Percentiles rank a stretch among this genome's conserved stretches.
phyloP scores from a whole-genome alignment of 768 basidiomycete species.

The Leccinum incarnatum region DNA sequence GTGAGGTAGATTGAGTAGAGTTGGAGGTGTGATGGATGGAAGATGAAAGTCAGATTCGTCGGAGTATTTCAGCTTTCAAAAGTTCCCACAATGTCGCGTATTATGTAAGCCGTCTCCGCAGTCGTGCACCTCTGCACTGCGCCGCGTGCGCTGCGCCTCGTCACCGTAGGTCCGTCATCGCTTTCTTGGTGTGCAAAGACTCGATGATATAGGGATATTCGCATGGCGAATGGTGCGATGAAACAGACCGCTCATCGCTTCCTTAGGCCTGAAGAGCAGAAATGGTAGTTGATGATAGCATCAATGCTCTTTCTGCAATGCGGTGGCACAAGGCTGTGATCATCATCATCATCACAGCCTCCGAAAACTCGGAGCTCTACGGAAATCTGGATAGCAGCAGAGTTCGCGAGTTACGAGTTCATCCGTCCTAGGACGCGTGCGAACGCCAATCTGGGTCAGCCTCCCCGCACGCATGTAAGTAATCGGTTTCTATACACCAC shows the following conservation, averaged over 20 bases:
- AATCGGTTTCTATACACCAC: not conserved
- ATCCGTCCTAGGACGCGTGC: not conserved
- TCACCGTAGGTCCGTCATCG: no score
- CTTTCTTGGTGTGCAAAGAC: no score
- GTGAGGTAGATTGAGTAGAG: constrained; percentile 23
- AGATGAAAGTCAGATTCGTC: constrained; percentile 22
- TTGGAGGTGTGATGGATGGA: constrained; percentile 15
- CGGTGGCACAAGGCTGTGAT: not conserved
- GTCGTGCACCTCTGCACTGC: not conserved
- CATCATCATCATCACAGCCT: not conserved
- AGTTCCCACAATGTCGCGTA: constrained; percentile 9
- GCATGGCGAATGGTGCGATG: no score
- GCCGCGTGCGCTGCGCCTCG: no score
- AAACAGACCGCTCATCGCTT: no score
- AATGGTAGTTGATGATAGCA: no score
- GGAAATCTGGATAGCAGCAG: no score
- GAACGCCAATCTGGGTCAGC: constrained; percentile 4
- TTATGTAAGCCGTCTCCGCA: not conserved
- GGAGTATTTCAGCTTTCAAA: constrained; percentile 28
- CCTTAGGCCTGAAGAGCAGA: no score
- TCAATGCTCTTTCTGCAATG: not conserved
- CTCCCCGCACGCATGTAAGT: constrained; percentile 3
- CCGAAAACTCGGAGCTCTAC: not conserved
- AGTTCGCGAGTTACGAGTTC: no score
- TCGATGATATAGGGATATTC: no score